Evolutionary conservation across 2,329 filamentous ascomycete species (phyloP), one percentile per base, ranked within the genome.

Genomic region (Parastagonospora avenae): DNA sequence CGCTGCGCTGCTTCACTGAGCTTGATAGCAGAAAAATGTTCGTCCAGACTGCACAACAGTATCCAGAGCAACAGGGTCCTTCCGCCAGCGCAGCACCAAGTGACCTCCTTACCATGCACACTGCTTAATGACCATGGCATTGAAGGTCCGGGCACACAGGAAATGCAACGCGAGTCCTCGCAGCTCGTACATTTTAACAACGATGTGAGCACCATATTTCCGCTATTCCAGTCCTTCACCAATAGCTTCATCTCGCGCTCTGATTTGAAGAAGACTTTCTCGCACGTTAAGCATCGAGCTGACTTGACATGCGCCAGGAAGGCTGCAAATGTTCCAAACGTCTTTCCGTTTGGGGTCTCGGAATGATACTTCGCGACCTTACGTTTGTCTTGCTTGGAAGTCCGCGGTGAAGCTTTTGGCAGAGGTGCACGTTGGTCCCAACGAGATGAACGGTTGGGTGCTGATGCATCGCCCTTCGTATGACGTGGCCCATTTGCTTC

Each of bases 1-100:
- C 29, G 40, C 15, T 51, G 52, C n/a, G 54, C 12, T 33, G 30
- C 40, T 39, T 55, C 37, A 12, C 46, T 32, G 46, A 48, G 33
- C 40, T 54, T 57, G 37, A 37, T 33, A 9, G 28, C 46, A 16
- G 59, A 50, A 16, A 60, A 60, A 24, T 62, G 48, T n/a, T 60
- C 44, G 50, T 77, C 75, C 37, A 72, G 72, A 12, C 68, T 68
- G 41, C 68, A 74, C 7, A 78, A 64, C 1, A 76, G 46, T 4
- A 66, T 53, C 73, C 73, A 77, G 36, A 75, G 67, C 12, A 72
- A 29, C 44, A 71, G 64, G 9, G 73, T 24, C 7, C 68, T 62
- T 12, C 69, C 71, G 4, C 54, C 42, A 19, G 59, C 57, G 50
- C 74, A 77, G 54, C 74, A 75, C 73, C 72, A 75, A 9, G 53